Conservation (phyloP, 768 basidiomycete genomes). For the Podaxis sp. region DNA sequence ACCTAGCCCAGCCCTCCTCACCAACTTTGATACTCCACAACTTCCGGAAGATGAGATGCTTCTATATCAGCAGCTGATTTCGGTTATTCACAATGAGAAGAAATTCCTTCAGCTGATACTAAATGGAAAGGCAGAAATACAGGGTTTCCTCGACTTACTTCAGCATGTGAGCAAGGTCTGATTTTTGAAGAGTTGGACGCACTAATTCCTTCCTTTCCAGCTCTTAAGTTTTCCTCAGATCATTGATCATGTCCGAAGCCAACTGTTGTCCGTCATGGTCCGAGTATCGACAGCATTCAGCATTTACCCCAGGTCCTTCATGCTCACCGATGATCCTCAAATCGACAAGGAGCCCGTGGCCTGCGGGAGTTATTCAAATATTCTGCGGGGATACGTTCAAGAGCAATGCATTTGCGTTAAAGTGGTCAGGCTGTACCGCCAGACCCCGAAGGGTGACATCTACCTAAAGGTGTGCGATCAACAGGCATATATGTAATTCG, state of each 20-base stretch:
- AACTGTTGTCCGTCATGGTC: background rate
- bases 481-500: background rate
- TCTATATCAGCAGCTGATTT: too few species aligned
- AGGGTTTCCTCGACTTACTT: too few species aligned
- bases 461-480: background rate
- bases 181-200: too few species aligned
- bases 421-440: constrained; percentile 25
- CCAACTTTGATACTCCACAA: too few species aligned
- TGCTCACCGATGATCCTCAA: constrained; percentile 17
- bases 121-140: too few species aligned
- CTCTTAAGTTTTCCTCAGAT: constrained; percentile 2
- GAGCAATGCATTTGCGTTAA: constrained; percentile 26
- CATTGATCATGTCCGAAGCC: background rate
- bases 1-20: too few species aligned
- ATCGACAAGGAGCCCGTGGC: constrained; percentile 19
- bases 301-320: constrained; percentile 28
- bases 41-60: too few species aligned
- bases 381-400: constrained; percentile 25
- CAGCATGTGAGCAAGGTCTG: too few species aligned
- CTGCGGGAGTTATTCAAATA: constrained; percentile 27
- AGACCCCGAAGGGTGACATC: constrained; percentile 11
- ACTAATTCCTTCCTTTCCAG: background rate
- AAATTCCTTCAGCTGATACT: too few species aligned
- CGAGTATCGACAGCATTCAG: constrained; percentile 26
- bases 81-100: too few species aligned